Evolutionary conservation across 129 eudicot species (phyloP), one percentile per base, ranked within the genome.

Genomic region (Logfia minima): DNA sequence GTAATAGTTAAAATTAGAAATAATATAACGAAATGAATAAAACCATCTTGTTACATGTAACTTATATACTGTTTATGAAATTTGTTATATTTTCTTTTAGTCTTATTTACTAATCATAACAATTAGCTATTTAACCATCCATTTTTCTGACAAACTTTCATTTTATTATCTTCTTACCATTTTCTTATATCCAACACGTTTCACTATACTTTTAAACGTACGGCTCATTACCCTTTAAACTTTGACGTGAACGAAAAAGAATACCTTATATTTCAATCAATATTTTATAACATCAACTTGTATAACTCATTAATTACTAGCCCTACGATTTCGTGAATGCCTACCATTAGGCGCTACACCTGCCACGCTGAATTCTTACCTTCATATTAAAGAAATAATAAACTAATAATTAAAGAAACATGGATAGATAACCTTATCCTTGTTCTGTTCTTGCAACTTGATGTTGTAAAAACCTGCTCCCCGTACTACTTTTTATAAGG

Each of bases 381-480:
- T 8, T 17, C 55, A 3, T 26, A 22, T 35, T 7, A 62, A 62
- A 60, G 8, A 8, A 22, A 21, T 41, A 62, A 62, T 9, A 23
- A 35, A 7, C 5, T 8, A 2, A 14, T 34, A 67, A 3, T 18
- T 22, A 48, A 70, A 43, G 0, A 21, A 21, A 11, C 16, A 1
- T 11, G 3, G 16, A 21, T 55, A 26, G 69, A 69, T 26, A 69
- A 69, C 63, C 34, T 62, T 79, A 79, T 79, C 82, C 32, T 26
- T 55, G 21, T 35, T 35, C 55, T 34, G 55, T 58, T 60, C 52
- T 2, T 19, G 5, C 82, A 71, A 70, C 77, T 61, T 79, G 77
- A 61, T 37, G 61, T 19, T 37, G 41, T 77, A 68, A 77, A n/a
- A 59, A 78, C 64, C 82, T 78, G 51, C 82, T 59, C 82, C 81